Base-by-base conservation (phyloP, 2,329 filamentous ascomycete genomes). In the Arthrobotrys megalospora region DNA sequence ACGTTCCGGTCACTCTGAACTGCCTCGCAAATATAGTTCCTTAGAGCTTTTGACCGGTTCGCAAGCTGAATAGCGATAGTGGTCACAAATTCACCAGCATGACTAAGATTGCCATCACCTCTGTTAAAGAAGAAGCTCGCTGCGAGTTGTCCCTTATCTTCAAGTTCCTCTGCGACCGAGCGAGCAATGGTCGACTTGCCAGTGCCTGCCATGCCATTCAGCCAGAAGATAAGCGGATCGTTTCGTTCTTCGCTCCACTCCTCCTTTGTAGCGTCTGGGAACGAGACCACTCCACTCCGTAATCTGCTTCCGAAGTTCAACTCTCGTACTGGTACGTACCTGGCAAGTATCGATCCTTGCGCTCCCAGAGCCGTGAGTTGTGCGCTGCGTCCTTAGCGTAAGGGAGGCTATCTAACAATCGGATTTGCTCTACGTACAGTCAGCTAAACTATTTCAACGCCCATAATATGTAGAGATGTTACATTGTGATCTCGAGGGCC, bases 121-220 rank as follows among this genome's bases (percentile, higher is more conserved):
- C 55, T 62, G n/a, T 16, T 62, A 34, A 62, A 62, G 36, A 66
- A 66, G 21, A 63, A 63, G 14, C 58, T 63, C 12, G 38, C 58
- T 6, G 36, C 58, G 14, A 63, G 58, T 14, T 28, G n/a, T 6
- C 36, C 36, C 16, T 28, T 43, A n/a, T 52, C 11, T 2, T 12
- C 28, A 14, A 53, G 14, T 24, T 34, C 21, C 6, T 55, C 11
- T 16, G 64, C 64, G 28, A 55, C 14, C 19, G 64, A 45, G 21
- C 19, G 47, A 16, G 48, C n/a, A 19, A 70, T 70, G 4, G 52
- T 70, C 11, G 65, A 69, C 41, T 69, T 69, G 12, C 65, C 65
- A 4, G 82, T 83, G n/a, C 84, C 84, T 2, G 83, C 83, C 81
- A 83, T 81, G 6, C 84, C 84, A n/a, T 81, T 82, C 10, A 86